Percentiles rank a stretch among this genome's conserved stretches.
phyloP scores from a whole-genome alignment of 306 rosid species.

The Morella rubra region DNA sequence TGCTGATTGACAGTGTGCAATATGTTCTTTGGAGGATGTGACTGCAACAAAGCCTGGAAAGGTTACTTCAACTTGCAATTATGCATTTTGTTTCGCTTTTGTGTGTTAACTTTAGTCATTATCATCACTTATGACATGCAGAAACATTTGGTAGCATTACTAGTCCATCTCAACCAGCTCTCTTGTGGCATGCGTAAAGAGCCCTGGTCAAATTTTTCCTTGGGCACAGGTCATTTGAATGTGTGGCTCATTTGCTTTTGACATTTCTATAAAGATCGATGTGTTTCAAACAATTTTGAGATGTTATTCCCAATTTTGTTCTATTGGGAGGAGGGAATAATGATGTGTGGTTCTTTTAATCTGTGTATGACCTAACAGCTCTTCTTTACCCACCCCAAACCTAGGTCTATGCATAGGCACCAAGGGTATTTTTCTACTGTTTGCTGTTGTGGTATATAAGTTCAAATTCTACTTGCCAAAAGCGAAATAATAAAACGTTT shows the following conservation, averaged over 20 bases:
- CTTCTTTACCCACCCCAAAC: background rate
- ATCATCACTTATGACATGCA: constrained; percentile 10
- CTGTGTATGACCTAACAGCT: constrained; percentile 9
- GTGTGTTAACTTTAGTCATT: background rate
- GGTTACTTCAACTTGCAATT: constrained; percentile 52
- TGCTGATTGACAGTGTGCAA: constrained; percentile 70
- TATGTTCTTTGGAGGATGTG: constrained; percentile 88
- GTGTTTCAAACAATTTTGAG: background rate
- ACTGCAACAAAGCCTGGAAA: constrained; percentile 75
- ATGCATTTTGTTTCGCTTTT: background rate
- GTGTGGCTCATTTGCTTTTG: background rate
- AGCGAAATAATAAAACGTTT: background rate
- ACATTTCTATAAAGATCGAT: background rate
- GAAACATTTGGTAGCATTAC: constrained; percentile 3
- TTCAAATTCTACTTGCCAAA: background rate
- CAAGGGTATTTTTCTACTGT: background rate
- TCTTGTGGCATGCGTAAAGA: background rate
- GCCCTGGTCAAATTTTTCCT: background rate
- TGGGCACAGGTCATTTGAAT: background rate
- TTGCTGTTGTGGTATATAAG: background rate
- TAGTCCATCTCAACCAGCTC: constrained; percentile 5
- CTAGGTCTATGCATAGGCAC: background rate
- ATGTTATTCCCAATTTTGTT: background rate
- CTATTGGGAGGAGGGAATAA: background rate
- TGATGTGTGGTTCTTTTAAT: constrained; percentile 2